Evolutionary conservation across 495 filamentous ascomycete genomes (phyloP), one percentile per base, ranked within the genome.

Genomic region (Tuber magnatum): DNA sequence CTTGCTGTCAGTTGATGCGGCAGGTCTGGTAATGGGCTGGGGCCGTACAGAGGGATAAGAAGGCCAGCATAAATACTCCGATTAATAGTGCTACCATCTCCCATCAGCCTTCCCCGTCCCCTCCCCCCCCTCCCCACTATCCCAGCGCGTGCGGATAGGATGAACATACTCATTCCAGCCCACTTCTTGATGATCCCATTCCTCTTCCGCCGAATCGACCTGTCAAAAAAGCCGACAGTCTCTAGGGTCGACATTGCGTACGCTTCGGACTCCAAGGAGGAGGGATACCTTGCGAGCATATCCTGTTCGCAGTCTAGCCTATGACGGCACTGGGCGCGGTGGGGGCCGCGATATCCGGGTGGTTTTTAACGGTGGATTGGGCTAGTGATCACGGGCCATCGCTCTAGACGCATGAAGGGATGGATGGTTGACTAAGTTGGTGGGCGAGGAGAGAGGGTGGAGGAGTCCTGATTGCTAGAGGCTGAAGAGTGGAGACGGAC

Each of bases 121-220:
- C 48, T 51, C 1, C 9, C 24, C 9, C 12, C 51, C 51, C 1
- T 24, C 3, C n/a, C 24, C 44, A 22, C 16, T 7, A 44, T 14
- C 5, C 7, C 9, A 71, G 6, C 12, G 14, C 16, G 39, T 68
- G 39, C 10, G 5, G 44, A 68, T 40, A 10, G 20, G 32, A 22
- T 41, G 35, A 72, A 75, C 73, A 75, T 75, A 72, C 73, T 72
- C 68, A 75, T 75, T 8, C 18, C 32, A 38, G 71, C 68, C 73
- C 73, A 75, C 71, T 32, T 72, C 38, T 41, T n/a, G 4, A 75
- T 18, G 9, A 73, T 41, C 16, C 5, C 32, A 22, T 75, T 75
- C 69, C 73, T 73, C 42, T 48, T 75, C 9, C n/a, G 51, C 51
- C n/a, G 51, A 61, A 61, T 61, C 9, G 51, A 61, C 51, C n/a